Conservation (phyloP, 2,329 filamentous ascomycete genomes). For the Fusarium verticillioides region DNA sequence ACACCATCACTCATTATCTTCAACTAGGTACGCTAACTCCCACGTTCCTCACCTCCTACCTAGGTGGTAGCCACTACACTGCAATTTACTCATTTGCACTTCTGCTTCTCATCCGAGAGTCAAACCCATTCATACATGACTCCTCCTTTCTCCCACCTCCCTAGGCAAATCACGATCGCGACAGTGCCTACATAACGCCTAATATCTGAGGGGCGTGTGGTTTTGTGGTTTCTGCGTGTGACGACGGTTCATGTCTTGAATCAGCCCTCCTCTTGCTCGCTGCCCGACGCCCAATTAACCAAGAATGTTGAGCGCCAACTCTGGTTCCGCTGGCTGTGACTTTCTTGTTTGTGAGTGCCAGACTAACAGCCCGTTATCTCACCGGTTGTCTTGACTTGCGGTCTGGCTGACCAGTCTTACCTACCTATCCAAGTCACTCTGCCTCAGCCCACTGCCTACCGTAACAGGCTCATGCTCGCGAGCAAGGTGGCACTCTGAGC, state of each 20-base stretch:
- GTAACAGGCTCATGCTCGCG: not conserved
- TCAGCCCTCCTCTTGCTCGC: conserved; percentile 39
- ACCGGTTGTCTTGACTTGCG: conserved; percentile 16
- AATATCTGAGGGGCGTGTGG: conserved; percentile 34
- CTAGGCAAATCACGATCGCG: conserved; percentile 21
- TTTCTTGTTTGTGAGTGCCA: conserved; percentile 3
- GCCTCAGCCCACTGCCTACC: conserved; percentile 8
- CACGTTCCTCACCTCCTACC: not conserved
- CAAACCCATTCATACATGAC: conserved; percentile 19
- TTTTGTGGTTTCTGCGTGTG: conserved; percentile 37
- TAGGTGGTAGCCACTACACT: not conserved
- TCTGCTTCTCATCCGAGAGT: conserved; percentile 3
- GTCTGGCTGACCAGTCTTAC: conserved; percentile 2
- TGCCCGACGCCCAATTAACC: conserved; percentile 41
- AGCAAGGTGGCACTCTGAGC: conserved; percentile 2
- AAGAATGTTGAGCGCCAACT: conserved; percentile 25
- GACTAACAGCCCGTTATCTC: conserved; percentile 8
- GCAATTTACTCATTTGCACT: conserved; percentile 4
- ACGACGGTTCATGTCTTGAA: conserved; percentile 42
- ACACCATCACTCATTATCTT: conserved; percentile 24
- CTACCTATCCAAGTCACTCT: not conserved
- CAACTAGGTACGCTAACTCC: not conserved
- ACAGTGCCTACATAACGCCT: conserved; percentile 9
- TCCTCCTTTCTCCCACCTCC: conserved; percentile 12
- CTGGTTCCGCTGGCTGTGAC: conserved; percentile 8